A percentile compares a stretch with the other conserved stretches of the same genome.
Conservation (phyloP, 2,329 filamentous ascomycete species). For the Penicillium aurantiogriseum region DNA sequence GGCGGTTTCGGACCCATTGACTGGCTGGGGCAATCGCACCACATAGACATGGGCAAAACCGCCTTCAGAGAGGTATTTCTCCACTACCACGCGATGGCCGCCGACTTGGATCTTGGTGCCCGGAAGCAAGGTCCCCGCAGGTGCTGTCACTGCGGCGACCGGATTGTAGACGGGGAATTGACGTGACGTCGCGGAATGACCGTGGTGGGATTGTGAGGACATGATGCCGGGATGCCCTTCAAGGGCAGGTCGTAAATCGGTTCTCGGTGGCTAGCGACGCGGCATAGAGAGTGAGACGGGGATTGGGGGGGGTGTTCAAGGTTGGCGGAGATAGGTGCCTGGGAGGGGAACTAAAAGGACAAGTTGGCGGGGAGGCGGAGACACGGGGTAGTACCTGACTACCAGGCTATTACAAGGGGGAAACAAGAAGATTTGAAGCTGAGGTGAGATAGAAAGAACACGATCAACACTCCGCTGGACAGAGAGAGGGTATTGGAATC, state of each 20-base stretch:
- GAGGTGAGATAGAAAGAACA: conserved; percentile 9
- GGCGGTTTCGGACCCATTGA: conserved; percentile 75
- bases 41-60: conserved; percentile 98
- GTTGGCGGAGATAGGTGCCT: conserved; percentile 7
- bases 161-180: conserved; percentile 36
- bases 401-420: conserved; percentile 19
- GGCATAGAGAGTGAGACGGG: conserved; percentile 22
- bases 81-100: conserved; percentile 85
- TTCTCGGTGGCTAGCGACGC: conserved; percentile 19
- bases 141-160: conserved; percentile 38
- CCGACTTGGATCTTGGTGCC: conserved; percentile 98
- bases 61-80: conserved; percentile 96
- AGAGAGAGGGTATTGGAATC: conserved; percentile 17
- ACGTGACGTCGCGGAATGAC: conserved; percentile 31
- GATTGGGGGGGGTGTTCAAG: conserved; percentile 11
- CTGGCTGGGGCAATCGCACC: conserved; percentile 75
- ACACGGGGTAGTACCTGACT: conserved; percentile 22
- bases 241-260: conserved; percentile 22
- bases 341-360: conserved; percentile 11
- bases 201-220: conserved; percentile 34
- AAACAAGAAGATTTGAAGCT: conserved; percentile 1
- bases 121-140: conserved; percentile 84
- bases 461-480: conserved; percentile 8
- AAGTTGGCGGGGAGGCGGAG: conserved; percentile 21
- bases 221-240: conserved; percentile 32